These are phyloP conservation scores for Diaporthe amygdali DNA, from an alignment of 2,329 filamentous ascomycete genomes.

Conservation along the genomic window DNA sequence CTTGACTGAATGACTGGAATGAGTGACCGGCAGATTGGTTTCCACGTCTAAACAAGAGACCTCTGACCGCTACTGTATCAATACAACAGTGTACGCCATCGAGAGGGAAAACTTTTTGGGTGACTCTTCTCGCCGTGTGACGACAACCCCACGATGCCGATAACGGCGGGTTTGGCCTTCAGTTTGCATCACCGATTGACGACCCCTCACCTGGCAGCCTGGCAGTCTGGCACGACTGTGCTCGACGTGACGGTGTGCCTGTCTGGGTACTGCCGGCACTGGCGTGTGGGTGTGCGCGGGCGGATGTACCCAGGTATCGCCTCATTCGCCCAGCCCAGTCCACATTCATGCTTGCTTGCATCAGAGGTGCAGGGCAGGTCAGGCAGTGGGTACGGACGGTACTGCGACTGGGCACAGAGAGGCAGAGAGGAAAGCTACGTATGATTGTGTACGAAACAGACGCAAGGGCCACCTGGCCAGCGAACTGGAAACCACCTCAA, in stretches of 20 bases:
- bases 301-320: background rate
- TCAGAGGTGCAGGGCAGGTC: background rate
- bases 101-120: background rate
- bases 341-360: slow-evolving; percentile 1
- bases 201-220: slow-evolving; percentile 5
- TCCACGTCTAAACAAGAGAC: background rate
- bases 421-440: background rate
- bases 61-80: slow-evolving; percentile 9
- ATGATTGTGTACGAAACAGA: background rate
- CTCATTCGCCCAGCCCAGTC: background rate
- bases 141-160: slow-evolving; percentile 11
- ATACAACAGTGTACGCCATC: background rate
- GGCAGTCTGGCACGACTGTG: no score
- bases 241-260: no score
- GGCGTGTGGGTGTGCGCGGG: background rate
- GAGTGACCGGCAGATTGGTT: background rate
- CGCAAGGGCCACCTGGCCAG: slow-evolving; percentile 2
- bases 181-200: slow-evolving; percentile 9
- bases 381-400: no score
- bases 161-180: slow-evolving; percentile 12
- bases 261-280: background rate
- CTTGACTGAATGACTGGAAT: background rate
- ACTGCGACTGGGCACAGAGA: no score
- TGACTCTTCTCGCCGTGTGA: slow-evolving; percentile 6
- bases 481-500: background rate